phyloP scores from a whole-genome alignment of 2,329 filamentous ascomycete genomes.

The Cercospora sp. region DNA sequence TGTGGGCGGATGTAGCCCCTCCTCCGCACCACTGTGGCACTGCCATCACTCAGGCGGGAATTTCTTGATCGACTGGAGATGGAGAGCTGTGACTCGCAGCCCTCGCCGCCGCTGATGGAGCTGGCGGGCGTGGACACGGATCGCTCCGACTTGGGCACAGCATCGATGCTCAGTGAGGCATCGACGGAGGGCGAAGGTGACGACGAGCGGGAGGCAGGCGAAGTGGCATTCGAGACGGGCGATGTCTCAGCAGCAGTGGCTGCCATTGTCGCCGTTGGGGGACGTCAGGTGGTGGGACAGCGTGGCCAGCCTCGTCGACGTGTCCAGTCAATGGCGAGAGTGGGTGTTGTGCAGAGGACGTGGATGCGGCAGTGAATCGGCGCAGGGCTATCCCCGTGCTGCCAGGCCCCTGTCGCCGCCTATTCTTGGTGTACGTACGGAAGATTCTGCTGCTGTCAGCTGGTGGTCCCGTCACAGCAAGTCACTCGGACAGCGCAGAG shows the following conservation, averaged over 20 bases:
- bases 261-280: constrained; percentile 2
- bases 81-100: constrained; percentile 51
- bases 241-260: constrained; percentile 16
- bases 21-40: constrained; percentile 51
- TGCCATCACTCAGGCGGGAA: constrained; percentile 56
- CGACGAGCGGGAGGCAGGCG: constrained; percentile 46
- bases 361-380: background rate
- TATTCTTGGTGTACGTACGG: background rate
- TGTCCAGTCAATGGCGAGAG: background rate
- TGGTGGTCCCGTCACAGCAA: background rate
- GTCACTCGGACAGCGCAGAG: background rate
- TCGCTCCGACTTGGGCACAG: constrained; percentile 60
- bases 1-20: constrained; percentile 86
- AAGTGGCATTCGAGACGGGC: constrained; percentile 32
- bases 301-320: background rate
- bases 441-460: background rate
- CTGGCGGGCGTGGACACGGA: constrained; percentile 62
- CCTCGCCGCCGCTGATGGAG: constrained; percentile 38
- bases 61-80: constrained; percentile 41
- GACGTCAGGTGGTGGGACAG: background rate
- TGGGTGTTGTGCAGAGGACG: background rate
- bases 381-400: background rate
- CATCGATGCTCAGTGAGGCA: constrained; percentile 63
- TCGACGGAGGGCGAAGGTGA: constrained; percentile 66
- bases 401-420: background rate